A percentile compares a stretch with the other conserved stretches of the same genome.
phyloP scores from a whole-genome alignment of 225 moss, liverwort and hornwort species.

The Physcomitrium patens region DNA sequence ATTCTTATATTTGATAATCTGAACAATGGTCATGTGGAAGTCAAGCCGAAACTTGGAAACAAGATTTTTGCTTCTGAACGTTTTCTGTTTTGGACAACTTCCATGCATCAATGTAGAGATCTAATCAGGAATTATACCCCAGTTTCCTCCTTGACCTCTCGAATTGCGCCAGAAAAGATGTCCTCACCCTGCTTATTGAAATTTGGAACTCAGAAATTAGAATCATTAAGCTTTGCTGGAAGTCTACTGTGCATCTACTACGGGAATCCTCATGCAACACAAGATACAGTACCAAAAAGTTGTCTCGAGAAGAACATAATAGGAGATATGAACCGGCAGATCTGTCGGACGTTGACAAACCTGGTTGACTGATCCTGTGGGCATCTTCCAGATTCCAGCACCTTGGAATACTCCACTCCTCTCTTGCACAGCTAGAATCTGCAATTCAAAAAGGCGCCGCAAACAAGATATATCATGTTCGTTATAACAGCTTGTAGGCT shows the following conservation, averaged over 20 bases:
- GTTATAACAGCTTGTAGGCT: not conserved
- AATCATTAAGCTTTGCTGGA: not conserved
- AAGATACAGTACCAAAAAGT: not conserved
- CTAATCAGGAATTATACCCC: constrained; percentile 35
- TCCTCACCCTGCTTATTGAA: constrained; percentile 48
- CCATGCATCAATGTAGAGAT: not conserved
- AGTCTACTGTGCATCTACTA: too few relatives aligned
- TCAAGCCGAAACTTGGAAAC: not conserved
- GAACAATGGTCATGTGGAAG: not conserved
- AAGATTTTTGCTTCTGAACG: not conserved
- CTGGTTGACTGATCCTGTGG: constrained; percentile 61
- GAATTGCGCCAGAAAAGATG: constrained; percentile 41
- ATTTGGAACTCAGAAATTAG: not conserved
- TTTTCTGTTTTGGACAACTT: not conserved
- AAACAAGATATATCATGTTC: not conserved
- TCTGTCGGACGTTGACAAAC: constrained; percentile 18
- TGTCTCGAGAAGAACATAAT: not conserved
- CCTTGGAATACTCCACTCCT: constrained; percentile 49
- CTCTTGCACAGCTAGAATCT: constrained; percentile 72
- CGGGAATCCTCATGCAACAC: too few relatives aligned
- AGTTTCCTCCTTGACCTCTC: constrained; percentile 64
- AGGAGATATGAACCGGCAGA: not conserved
- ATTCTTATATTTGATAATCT: not conserved
- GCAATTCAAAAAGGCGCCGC: not conserved
- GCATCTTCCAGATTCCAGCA: constrained; percentile 66